phyloP scores from a whole-genome alignment of 225 moss, liverwort and hornwort genomes.

The Bryum argenteum region DNA sequence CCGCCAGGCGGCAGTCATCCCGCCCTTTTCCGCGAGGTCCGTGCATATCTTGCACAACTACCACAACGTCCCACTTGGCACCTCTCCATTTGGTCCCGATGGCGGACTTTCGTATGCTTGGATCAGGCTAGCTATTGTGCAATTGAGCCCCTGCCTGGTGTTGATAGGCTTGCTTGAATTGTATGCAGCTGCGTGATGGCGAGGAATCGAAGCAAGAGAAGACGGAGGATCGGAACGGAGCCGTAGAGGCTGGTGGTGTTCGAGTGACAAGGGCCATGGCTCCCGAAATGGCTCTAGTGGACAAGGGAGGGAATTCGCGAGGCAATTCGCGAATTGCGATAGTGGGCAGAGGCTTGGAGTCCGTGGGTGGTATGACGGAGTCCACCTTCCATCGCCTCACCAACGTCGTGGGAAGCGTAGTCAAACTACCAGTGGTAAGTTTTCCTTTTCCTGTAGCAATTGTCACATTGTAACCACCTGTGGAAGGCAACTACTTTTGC shows the following conservation, averaged over 20 bases:
- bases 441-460: no score
- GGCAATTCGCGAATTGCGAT: not conserved
- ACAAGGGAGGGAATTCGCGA: conserved; percentile 3
- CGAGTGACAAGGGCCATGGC: not conserved
- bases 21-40: not conserved
- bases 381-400: conserved; percentile 29
- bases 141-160: no score
- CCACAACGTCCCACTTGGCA: no score
- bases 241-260: not conserved
- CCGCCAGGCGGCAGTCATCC: not conserved
- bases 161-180: no score
- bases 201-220: not conserved
- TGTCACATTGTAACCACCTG: no score
- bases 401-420: conserved; percentile 26
- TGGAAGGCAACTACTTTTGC: no score
- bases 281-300: not conserved
- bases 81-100: no score
- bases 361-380: conserved; percentile 30
- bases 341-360: conserved; percentile 32
- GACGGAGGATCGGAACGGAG: not conserved
- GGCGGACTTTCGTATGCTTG: no score
- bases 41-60: not conserved
- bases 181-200: no score
- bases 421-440: conserved; percentile 35
- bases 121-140: no score